Percentiles rank a stretch among this genome's conserved stretches.
These are phyloP conservation scores for Endothia cerciana DNA, from an alignment of 2,329 filamentous ascomycete genomes.

Conservation along the genomic window DNA sequence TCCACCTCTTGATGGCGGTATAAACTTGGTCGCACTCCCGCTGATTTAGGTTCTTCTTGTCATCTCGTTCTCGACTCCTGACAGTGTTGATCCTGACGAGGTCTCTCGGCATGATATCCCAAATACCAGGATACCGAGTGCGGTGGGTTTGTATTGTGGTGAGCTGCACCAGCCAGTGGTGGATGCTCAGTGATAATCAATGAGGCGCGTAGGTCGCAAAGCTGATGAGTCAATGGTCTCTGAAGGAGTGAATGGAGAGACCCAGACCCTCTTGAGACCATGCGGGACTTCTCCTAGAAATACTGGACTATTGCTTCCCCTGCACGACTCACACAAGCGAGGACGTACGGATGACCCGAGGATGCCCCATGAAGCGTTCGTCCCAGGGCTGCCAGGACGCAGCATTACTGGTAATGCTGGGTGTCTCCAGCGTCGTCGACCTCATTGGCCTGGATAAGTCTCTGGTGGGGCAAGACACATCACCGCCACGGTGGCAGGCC, in stretches of 20 bases:
- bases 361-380: not conserved
- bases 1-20: constrained; percentile 27
- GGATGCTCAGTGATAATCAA: constrained; percentile 1
- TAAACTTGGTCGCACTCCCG: constrained; percentile 28
- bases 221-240: constrained; percentile 2
- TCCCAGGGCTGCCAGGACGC: not conserved
- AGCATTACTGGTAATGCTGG: not conserved
- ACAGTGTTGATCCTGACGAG: constrained; percentile 12
- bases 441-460: not conserved
- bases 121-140: constrained; percentile 6
- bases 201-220: not conserved
- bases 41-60: constrained; percentile 18
- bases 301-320: not conserved
- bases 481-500: constrained; percentile 12
- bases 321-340: not conserved
- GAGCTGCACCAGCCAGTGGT: constrained; percentile 23
- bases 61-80: constrained; percentile 8
- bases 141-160: not conserved
- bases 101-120: constrained; percentile 11
- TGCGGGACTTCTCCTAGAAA: not conserved
- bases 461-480: constrained; percentile 9
- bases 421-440: not conserved
- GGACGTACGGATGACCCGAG: not conserved
- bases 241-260: not conserved
- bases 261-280: not conserved